phyloP scores from a whole-genome alignment of 176 grass and related monocot species.

The Hyparrhenia diplandra region DNA sequence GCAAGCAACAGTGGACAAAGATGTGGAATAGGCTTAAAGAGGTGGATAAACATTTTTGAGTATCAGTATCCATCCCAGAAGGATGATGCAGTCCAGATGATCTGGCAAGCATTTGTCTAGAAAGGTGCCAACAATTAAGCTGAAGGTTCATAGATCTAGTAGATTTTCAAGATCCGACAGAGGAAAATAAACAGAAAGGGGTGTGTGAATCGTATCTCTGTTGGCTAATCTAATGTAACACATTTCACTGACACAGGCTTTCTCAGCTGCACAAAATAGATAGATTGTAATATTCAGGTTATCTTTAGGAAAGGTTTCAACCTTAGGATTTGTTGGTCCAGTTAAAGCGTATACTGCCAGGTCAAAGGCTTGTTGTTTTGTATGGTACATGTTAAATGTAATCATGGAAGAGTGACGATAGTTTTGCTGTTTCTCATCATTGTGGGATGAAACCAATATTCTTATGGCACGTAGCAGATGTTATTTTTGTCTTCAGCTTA shows the following conservation, averaged over 20 bases:
- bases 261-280: constrained; percentile 3
- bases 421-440: constrained; percentile 2
- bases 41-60: constrained; percentile 68
- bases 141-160: constrained; percentile 60
- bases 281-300: not conserved
- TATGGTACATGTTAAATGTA: not conserved
- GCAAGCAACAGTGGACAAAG: constrained; percentile 48
- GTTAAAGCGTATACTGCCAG: constrained; percentile 14
- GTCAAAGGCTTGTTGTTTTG: not conserved
- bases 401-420: not conserved
- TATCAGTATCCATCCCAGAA: constrained; percentile 60
- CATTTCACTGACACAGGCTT: constrained; percentile 3
- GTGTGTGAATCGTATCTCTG: not conserved
- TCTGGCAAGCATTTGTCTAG: constrained; percentile 72
- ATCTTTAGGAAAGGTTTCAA: not conserved
- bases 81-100: constrained; percentile 86
- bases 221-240: constrained; percentile 27
- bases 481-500: not conserved
- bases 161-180: constrained; percentile 50
- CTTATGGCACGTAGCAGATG: not conserved
- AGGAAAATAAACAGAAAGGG: constrained; percentile 20
- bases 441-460: too few species aligned
- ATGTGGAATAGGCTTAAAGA: constrained; percentile 83
- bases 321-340: not conserved
- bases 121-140: constrained; percentile 45